Evolutionary conservation across 306 rosid genomes (phyloP), one percentile per base, ranked within the genome.

Genomic region (Lathyrus oleraceus): DNA sequence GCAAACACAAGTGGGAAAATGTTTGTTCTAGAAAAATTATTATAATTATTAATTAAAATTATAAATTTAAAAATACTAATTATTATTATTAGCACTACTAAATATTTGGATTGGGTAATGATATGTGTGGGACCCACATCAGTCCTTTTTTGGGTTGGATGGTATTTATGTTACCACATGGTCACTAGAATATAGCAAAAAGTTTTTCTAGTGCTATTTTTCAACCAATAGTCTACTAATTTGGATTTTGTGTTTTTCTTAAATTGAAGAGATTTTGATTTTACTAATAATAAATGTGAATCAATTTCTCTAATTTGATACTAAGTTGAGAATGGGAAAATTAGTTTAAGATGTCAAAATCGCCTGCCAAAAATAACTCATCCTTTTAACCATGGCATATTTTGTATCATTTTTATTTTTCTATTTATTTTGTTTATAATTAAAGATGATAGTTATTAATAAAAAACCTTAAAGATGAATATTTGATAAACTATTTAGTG

Each of bases 161-260:
- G 88, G 71, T 70, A 30, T 10, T 44, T 35, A 27, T 19, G 6
- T 73, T 62, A 84, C 88, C 85, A 74, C 88, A 76, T 82, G 69
- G 25, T 45, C 6, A 38, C 77, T 36, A 13, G 47, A 32, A 76
- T 73, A 67, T 71, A 76, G 84, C 11, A 61, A 61, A 10, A 69
- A 10, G 65, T 35, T 70, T 43, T 49, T 36, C 14, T 13, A 36
- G 2, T 19, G 36, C 67, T 61, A 27, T 6, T 70, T 23, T 14
- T 65, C 25, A 39, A 48, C 75, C 43, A 66, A 43, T 13, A 27
- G 48, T 14, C 23, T 51, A 17, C 35, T 70, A 83, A 67, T 63
- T 58, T 73, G 43, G 51, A 51, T 79, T 61, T 61, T 42, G 51
- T 10, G 25, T n/a, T 53, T 8, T 69, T 66, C 14, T 44, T 10